These are phyloP conservation scores for Scedosporium apiospermum DNA, from an alignment of 2,329 filamentous ascomycete species.

Conservation along the genomic window DNA sequence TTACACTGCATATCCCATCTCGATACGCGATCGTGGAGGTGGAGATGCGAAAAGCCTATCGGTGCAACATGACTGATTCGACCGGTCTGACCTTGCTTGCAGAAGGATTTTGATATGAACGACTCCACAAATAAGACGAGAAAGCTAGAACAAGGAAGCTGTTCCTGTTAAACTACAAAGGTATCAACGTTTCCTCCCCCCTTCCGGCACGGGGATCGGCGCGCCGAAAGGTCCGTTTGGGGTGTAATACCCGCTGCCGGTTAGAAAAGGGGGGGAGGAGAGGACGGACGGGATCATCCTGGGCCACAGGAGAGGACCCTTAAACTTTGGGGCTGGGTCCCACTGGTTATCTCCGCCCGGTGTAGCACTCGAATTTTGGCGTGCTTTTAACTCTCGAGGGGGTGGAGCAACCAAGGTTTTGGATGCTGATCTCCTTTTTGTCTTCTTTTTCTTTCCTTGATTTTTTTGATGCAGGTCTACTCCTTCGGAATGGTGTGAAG, in stretches of 20 bases:
- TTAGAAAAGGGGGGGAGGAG: background rate
- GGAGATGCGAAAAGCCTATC: background rate
- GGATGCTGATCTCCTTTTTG: background rate
- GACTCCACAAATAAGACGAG: too few relatives aligned
- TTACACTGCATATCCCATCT: background rate
- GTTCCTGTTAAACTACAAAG: too few relatives aligned
- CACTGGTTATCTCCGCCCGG: background rate
- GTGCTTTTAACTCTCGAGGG: background rate
- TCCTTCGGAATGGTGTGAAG: too few relatives aligned
- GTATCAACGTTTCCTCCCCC: background rate
- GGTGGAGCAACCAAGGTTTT: background rate
- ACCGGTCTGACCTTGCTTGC: too few relatives aligned
- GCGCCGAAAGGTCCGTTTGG: background rate
- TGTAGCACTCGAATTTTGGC: background rate
- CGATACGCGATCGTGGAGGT: background rate
- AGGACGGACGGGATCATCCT: background rate
- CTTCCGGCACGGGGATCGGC: background rate
- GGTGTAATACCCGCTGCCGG: conserved; percentile 1
- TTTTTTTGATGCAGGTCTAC: too few relatives aligned
- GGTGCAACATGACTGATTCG: too few relatives aligned
- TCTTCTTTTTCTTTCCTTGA: too few relatives aligned
- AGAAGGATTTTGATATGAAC: too few relatives aligned
- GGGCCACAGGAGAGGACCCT: background rate
- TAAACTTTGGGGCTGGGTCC: background rate
- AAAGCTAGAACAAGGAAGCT: too few relatives aligned